Conservation (phyloP, 805 yeast genomes). For the Scheffersomyces stipitis region DNA sequence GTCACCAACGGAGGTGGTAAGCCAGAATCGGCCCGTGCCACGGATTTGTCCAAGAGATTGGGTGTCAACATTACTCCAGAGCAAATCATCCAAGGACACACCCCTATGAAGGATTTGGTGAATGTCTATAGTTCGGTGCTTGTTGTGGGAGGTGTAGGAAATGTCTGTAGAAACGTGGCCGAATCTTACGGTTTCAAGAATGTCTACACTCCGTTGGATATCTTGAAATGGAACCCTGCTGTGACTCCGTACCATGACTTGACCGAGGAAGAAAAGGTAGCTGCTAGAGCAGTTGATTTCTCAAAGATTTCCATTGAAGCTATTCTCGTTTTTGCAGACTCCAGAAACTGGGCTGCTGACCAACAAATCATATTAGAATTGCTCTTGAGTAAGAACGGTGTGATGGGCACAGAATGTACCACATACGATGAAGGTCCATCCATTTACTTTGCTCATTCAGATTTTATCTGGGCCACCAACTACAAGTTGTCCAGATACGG, state of each 20-base stretch:
- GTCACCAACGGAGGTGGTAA: conserved; percentile 94
- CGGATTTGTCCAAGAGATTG: conserved; percentile 64
- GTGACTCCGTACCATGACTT: conserved; percentile 81
- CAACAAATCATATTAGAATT: conserved; percentile 86
- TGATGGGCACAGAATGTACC: conserved; percentile 77
- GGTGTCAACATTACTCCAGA: conserved; percentile 62
- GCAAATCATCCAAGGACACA: conserved; percentile 90
- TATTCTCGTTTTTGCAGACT: conserved; percentile 85
- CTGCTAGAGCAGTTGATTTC: conserved; percentile 62
- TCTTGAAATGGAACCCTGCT: conserved; percentile 83
- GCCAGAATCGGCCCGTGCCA: conserved; percentile 72
- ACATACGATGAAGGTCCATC: conserved; percentile 77
- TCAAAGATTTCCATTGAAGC: conserved; percentile 70
- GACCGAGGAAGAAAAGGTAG: conserved; percentile 65
- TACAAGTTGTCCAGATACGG: conserved; percentile 82
- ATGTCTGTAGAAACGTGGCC: conserved; percentile 80
- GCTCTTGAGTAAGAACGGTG: conserved; percentile 72
- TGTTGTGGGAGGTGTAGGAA: conserved; percentile 88
- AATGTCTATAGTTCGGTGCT: conserved; percentile 67
- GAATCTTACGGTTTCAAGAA: conserved; percentile 79
- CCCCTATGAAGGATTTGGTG: conserved; percentile 86
- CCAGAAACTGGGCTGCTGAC: conserved; percentile 91
- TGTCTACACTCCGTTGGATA: conserved; percentile 79
- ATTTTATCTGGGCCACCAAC: conserved; percentile 91
- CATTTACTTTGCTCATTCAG: conserved; percentile 87